These are phyloP conservation scores for Verticillium isaacii DNA, from an alignment of 2,329 filamentous ascomycete genomes.

Conservation along the genomic window DNA sequence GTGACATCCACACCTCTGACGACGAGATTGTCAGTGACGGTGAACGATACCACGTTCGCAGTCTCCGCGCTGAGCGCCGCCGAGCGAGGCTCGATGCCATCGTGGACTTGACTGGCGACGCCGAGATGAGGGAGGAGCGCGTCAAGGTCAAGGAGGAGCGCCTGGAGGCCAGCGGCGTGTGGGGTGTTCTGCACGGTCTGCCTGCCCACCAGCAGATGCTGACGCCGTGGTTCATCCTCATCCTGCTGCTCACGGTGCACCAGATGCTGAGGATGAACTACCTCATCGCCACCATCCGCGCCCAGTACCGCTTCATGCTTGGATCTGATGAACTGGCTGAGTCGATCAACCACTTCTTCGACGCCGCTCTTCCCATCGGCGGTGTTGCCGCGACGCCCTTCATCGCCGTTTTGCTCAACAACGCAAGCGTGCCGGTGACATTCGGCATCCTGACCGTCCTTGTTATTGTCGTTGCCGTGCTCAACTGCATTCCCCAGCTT, in stretches of 20 bases:
- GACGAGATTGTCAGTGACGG: conserved; percentile 46
- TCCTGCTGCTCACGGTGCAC: conserved; percentile 57
- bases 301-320: conserved; percentile 66
- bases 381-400: conserved; percentile 67
- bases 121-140: conserved; percentile 47
- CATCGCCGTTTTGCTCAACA: conserved; percentile 65
- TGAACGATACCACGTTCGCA: conserved; percentile 37
- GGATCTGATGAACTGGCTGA: conserved; percentile 34
- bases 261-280: conserved; percentile 68
- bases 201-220: conserved; percentile 60
- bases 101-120: conserved; percentile 55
- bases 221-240: conserved; percentile 67
- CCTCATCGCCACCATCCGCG: conserved; percentile 58
- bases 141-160: conserved; percentile 52
- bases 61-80: conserved; percentile 42
- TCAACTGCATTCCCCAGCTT: conserved; percentile 59
- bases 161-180: conserved; percentile 58
- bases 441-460: conserved; percentile 52
- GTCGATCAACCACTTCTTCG: conserved; percentile 34
- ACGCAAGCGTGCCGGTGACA: conserved; percentile 55
- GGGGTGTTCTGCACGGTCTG: conserved; percentile 65
- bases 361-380: conserved; percentile 55
- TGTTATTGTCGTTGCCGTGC: conserved; percentile 57
- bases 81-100: conserved; percentile 57
- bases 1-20: conserved; percentile 48